Base-by-base conservation (phyloP, 106 monocot genomes). In the Allium sativum region DNA sequence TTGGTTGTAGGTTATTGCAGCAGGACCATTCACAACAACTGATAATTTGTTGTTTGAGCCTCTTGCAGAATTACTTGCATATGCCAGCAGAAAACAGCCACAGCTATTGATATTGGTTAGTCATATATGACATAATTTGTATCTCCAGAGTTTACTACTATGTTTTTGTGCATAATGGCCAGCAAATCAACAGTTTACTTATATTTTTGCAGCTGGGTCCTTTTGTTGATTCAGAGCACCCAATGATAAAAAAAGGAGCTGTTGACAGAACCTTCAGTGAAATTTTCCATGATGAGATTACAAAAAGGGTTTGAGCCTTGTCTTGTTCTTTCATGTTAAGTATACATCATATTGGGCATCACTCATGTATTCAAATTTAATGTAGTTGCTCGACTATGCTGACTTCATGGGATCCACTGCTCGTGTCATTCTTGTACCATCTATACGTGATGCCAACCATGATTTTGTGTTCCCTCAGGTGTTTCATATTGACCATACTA, bases 401-500 rank as follows among this genome's bases (percentile, higher is more conserved):
- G 73, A 82, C 44, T 98, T 80, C 65, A 78, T 98, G 84, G 92
- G 92, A 42, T 62, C 87, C 55, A 13, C 68, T 75, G 76, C 67
- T 50, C 98, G 80, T 42, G 76, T 92, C 18, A 62, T 92, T 45
- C 82, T 98, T 53, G 59, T 88, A 66, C 92, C 98, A 72, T 87
- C 98, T n/a, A 78, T 62, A 65, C 84, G 98, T 59, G 98, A 98
- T 92, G 98, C 98, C 54, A 65, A 82, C 66, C 92, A 92, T 78
- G 85, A 92, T 64, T 83, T 82, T 68, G 84, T 92, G 65, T 92
- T 82, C 58, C 98, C 98, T 56, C 98, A 98, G 98, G 98, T 95
- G 58, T 63, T 48, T 1, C 1, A 44, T 11, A 42, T 59, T 47
- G 65, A 45, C 2, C 21, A 45, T 44, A n/a, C 12, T 13, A 16